Conservation (phyloP, 1,284 basidiomycete species). For the Apiotrichum gamsii region DNA sequence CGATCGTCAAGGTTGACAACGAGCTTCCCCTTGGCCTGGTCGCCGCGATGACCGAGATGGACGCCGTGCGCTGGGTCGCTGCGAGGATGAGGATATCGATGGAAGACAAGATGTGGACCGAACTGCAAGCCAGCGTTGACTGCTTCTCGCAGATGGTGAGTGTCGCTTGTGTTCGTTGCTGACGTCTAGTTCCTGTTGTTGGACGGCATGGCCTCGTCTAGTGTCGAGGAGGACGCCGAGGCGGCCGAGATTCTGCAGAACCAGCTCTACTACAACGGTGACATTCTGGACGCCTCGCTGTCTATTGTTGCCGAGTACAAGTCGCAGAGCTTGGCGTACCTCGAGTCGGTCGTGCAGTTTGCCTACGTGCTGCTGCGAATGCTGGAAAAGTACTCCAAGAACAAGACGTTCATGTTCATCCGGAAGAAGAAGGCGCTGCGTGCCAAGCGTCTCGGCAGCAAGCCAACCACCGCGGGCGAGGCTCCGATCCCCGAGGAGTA, state of each 20-base stretch:
- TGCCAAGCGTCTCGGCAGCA: slow-evolving; percentile 52
- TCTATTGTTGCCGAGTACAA: slow-evolving; percentile 51
- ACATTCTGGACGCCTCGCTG: slow-evolving; percentile 77
- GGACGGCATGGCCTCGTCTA: slow-evolving; percentile 55
- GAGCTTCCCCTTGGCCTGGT: slow-evolving; percentile 64
- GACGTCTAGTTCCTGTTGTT: slow-evolving; percentile 62
- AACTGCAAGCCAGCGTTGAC: slow-evolving; percentile 86
- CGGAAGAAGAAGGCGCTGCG: slow-evolving; percentile 59
- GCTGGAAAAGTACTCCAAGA: slow-evolving; percentile 79
- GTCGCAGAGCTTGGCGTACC: slow-evolving; percentile 52
- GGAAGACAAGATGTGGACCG: slow-evolving; percentile 89
- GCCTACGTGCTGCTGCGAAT: slow-evolving; percentile 74
- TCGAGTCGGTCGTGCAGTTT: slow-evolving; percentile 75
- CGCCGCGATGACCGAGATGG: slow-evolving; percentile 74
- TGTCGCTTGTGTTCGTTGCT: background rate
- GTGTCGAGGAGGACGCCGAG: slow-evolving; percentile 60
- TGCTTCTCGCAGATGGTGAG: slow-evolving; percentile 75
- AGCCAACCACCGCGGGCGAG: slow-evolving; percentile 31
- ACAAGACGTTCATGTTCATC: slow-evolving; percentile 66
- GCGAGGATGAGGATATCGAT: slow-evolving; percentile 77
- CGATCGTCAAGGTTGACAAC: slow-evolving; percentile 8
- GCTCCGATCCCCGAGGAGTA: slow-evolving; percentile 37
- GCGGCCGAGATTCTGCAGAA: slow-evolving; percentile 73
- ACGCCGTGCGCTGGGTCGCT: slow-evolving; percentile 80
- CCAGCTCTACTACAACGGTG: slow-evolving; percentile 87